Evolutionary conservation across 495 filamentous ascomycete species (phyloP), one percentile per base, ranked within the genome.

Genomic region (Daldinia caldariorum): DNA sequence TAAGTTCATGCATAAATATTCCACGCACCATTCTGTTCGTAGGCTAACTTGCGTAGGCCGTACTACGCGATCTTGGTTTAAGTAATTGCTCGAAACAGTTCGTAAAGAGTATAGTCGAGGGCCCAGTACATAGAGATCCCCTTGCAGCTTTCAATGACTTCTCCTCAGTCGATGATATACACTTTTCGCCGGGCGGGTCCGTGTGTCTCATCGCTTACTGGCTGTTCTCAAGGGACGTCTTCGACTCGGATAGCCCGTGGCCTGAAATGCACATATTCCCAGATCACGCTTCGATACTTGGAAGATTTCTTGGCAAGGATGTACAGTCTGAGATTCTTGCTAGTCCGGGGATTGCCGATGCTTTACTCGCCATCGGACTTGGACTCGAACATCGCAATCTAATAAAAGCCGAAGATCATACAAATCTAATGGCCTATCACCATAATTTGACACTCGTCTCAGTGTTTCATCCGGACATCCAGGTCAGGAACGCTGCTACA

Each of bases 401-500:
- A 31, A 60, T 80, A 62, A 75, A 74, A 12, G 54, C 57, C 1
- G 41, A 72, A 18, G 69, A 73, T 22, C 22, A 47, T 29, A 47
- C 69, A 6, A 80, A 83, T 58, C 87, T 85, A 54, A 83, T 87
- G 64, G 75, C 82, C 29, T 85, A 89, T 69, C 79, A 87, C 53
- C 90, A 92, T 78, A 83, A 88, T 73, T 77, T 86, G 51, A 86
- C 88, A 55, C 77, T 91, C 43, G 75, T 90, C 76, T 89, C 92
- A 62, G 80, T 92, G 67, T 87, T 93, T 73, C 86, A 90, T 75
- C 82, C 90, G 9, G 81, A 86, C 58, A 81, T 93, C 67, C 81
- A 86, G 41, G 80, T 93, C 64, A 85, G 92, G 50, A 92, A 89
- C 73, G 85, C 90, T 0, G 89, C 94, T 2, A 92, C 94, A 57